These are phyloP conservation scores for carrot (Daucus carota) DNA, from an alignment of 129 eudicot species.

Conservation along the genomic window DH1_v3.0 NC_030384.2:31569501-31570000, in stretches of 20 bases:
- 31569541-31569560: neutral
- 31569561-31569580: neutral
- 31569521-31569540: neutral
- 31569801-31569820: too few species aligned
- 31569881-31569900: constrained; percentile 78
- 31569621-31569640: constrained; percentile 73
- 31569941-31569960: constrained; percentile 26
- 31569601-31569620: constrained; percentile 38
- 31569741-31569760: constrained; percentile 40
- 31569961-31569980: constrained; percentile 1
- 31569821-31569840: constrained; percentile 74
- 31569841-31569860: constrained; percentile 79
- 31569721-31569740: constrained; percentile 70
- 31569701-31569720: constrained; percentile 57
- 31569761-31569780: neutral
- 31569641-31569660: constrained; percentile 74
- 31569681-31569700: constrained; percentile 57
- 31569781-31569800: neutral
- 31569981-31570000: constrained; percentile 3
- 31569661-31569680: constrained; percentile 73
- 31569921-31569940: constrained; percentile 46
- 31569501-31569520: neutral
- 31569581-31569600: neutral
- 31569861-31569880: constrained; percentile 66
- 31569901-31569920: constrained; percentile 43